These are phyloP conservation scores for Euclidium syriacum DNA, from an alignment of 345 rosid species.

Conservation along the genomic window DNA sequence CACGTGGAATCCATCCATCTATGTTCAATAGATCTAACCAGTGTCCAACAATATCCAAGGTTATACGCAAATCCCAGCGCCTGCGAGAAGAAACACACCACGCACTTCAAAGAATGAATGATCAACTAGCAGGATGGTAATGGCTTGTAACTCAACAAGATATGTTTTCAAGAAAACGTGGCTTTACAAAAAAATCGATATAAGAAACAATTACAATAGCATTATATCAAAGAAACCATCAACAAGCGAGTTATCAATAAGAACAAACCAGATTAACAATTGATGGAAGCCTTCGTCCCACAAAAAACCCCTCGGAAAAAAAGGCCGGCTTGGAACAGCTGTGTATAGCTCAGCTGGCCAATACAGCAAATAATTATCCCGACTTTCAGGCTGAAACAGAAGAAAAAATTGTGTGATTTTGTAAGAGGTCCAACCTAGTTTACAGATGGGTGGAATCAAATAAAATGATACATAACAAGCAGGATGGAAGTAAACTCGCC, in stretches of 20 bases:
- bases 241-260: neutral
- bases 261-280: conserved; percentile 77
- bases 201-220: neutral
- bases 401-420: conserved; percentile 31
- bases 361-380: conserved; percentile 54
- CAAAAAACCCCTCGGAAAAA: conserved; percentile 93
- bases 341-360: conserved; percentile 99
- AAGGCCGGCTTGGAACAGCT: conserved; percentile 96
- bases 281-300: conserved; percentile 99
- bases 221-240: conserved; percentile 4
- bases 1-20: conserved; percentile 99
- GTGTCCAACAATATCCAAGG: conserved; percentile 93
- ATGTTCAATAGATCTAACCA: conserved; percentile 95
- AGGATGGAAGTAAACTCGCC: conserved; percentile 43
- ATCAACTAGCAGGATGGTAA: conserved; percentile 1
- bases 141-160: conserved; percentile 13
- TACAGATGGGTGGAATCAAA: neutral
- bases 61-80: conserved; percentile 86
- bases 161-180: neutral
- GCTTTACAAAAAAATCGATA: neutral
- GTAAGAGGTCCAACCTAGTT: conserved; percentile 16
- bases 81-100: conserved; percentile 41
- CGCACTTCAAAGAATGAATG: conserved; percentile 1
- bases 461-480: neutral
- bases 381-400: conserved; percentile 53